phyloP scores from a whole-genome alignment of 345 rosid genomes.

The Ceriops zippeliana region DNA sequence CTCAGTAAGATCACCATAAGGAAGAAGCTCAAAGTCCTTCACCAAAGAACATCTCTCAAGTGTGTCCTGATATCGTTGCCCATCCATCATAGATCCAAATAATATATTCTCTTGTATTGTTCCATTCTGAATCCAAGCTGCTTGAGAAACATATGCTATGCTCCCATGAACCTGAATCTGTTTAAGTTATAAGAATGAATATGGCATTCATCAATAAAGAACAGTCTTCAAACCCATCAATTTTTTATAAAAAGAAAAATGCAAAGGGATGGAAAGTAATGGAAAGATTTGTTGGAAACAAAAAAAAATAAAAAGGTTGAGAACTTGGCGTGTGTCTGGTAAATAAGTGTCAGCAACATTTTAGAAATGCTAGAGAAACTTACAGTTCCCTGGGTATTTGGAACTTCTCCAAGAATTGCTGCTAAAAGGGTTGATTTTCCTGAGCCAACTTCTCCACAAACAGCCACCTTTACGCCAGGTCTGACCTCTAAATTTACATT shows the following conservation, averaged over 20 bases:
- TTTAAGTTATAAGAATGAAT: slow-evolving; percentile 7
- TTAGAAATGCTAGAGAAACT: slow-evolving; percentile 17
- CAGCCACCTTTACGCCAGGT: slow-evolving; percentile 71
- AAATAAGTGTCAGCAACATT: neutral
- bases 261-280: neutral
- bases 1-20: slow-evolving; percentile 90
- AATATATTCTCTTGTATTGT: slow-evolving; percentile 76
- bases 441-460: slow-evolving; percentile 97
- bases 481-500: slow-evolving; percentile 53
- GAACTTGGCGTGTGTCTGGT: neutral
- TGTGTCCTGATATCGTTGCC: slow-evolving; percentile 63
- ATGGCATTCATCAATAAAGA: neutral
- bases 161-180: slow-evolving; percentile 77
- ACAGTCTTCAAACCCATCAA: neutral
- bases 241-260: neutral
- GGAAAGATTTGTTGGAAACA: neutral
- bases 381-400: slow-evolving; percentile 61
- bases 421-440: slow-evolving; percentile 93
- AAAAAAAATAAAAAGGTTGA: neutral
- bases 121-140: slow-evolving; percentile 96
- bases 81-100: slow-evolving; percentile 74
- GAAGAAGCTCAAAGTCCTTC: slow-evolving; percentile 87
- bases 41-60: slow-evolving; percentile 71
- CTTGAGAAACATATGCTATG: slow-evolving; percentile 87
- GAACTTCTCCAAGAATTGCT: slow-evolving; percentile 89